phyloP scores from a whole-genome alignment of 768 basidiomycete species.

The Lepiota brunneoincarnata region DNA sequence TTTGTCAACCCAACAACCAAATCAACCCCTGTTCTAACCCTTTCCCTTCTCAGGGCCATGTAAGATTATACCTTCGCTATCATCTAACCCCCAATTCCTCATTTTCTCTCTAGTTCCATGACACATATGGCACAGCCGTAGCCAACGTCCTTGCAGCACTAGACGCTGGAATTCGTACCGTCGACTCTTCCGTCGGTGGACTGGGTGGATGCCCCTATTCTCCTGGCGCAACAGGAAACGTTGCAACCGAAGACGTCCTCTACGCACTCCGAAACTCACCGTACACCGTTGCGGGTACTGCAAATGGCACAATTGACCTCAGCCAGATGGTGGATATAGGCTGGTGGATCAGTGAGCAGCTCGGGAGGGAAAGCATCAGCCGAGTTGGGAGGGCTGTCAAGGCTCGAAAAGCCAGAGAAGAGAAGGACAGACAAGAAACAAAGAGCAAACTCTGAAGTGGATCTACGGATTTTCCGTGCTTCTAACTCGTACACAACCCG shows the following conservation, averaged over 20 bases:
- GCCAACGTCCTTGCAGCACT: slow-evolving; percentile 75
- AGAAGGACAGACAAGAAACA: not conserved
- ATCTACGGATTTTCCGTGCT: not conserved
- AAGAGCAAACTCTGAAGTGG: slow-evolving; percentile 15
- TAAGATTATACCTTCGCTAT: slow-evolving; percentile 26
- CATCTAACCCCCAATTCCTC: slow-evolving; percentile 1
- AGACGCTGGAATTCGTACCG: slow-evolving; percentile 70
- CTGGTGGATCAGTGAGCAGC: slow-evolving; percentile 72
- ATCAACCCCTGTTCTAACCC: slow-evolving; percentile 1
- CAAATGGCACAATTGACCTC: slow-evolving; percentile 49
- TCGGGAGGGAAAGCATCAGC: slow-evolving; percentile 71
- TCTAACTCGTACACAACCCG: not conserved
- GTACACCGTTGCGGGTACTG: slow-evolving; percentile 50
- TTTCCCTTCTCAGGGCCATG: slow-evolving; percentile 45
- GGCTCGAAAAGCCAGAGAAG: slow-evolving; percentile 43
- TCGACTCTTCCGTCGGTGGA: slow-evolving; percentile 84
- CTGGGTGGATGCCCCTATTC: slow-evolving; percentile 96
- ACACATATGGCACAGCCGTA: slow-evolving; percentile 83
- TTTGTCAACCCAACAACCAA: not conserved
- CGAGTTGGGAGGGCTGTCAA: slow-evolving; percentile 72
- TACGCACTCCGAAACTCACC: slow-evolving; percentile 73
- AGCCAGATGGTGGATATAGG: slow-evolving; percentile 73
- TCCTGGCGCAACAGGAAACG: slow-evolving; percentile 93
- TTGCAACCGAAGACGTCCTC: slow-evolving; percentile 89
- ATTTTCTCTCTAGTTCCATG: slow-evolving; percentile 63